phyloP scores from a whole-genome alignment of 2,329 filamentous ascomycete species.

The Remersonia thermophila region DNA sequence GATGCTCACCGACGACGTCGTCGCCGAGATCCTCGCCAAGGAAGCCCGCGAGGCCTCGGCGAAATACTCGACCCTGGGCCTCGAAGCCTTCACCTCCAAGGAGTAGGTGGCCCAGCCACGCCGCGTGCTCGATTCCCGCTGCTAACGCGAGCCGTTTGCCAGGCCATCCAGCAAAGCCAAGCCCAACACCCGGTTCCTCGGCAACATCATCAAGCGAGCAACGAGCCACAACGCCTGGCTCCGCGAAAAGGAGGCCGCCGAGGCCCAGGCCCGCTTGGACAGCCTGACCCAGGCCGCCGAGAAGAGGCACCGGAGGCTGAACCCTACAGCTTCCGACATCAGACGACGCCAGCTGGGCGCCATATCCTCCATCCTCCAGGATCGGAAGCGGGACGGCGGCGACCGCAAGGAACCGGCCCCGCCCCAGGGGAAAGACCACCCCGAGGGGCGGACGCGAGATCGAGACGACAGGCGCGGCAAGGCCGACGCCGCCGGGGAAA shows the following conservation, averaged over 20 bases:
- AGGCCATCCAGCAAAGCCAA: slow-evolving; percentile 62
- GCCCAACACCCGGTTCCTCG: slow-evolving; percentile 82
- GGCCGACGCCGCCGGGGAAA: slow-evolving; percentile 2
- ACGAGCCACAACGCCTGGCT: slow-evolving; percentile 81
- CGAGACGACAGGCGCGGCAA: slow-evolving; percentile 3
- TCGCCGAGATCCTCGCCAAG: slow-evolving; percentile 64
- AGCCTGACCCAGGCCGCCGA: slow-evolving; percentile 41
- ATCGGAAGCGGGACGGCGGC: slow-evolving; percentile 24
- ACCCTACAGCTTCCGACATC: slow-evolving; percentile 39
- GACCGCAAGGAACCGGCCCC: slow-evolving; percentile 1
- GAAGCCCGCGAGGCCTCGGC: slow-evolving; percentile 65
- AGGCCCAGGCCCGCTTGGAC: slow-evolving; percentile 59
- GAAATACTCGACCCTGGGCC: slow-evolving; percentile 62
- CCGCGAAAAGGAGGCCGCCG: slow-evolving; percentile 69
- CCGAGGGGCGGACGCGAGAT: slow-evolving; percentile 3
- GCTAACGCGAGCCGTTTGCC: too few species aligned
- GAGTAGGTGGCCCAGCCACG: slow-evolving; percentile 34
- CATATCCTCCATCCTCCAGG: slow-evolving; percentile 46
- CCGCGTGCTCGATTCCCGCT: too few species aligned
- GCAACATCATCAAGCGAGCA: slow-evolving; percentile 77
- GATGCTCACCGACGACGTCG: slow-evolving; percentile 59
- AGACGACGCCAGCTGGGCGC: slow-evolving; percentile 46
- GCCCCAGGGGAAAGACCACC: not conserved
- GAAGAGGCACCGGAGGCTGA: slow-evolving; percentile 31
- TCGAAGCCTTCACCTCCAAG: slow-evolving; percentile 47